A percentile compares a stretch with the other conserved stretches of the same genome.
These are phyloP conservation scores for Linanthus parryae DNA, from an alignment of 148 eudicot genomes.

Conservation along the genomic window DNA sequence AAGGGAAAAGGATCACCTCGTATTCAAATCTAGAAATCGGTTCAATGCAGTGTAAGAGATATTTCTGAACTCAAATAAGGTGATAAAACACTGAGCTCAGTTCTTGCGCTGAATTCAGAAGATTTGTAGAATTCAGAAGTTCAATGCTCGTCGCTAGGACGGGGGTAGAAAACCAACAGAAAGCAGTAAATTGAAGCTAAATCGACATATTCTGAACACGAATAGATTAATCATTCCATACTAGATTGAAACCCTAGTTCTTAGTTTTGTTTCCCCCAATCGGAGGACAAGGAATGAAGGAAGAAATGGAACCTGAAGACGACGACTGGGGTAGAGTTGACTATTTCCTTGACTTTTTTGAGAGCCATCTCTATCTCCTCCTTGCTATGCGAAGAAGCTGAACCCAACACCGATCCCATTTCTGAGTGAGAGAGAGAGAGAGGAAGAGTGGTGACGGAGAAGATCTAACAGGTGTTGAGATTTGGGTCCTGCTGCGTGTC, in stretches of 20 bases:
- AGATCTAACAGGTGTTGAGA: too few species aligned
- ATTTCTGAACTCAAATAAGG: too few species aligned
- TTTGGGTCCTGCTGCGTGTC: too few species aligned
- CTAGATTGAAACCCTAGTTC: too few species aligned
- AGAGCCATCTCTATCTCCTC: constrained; percentile 48
- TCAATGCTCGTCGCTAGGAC: background rate
- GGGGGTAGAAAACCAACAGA: background rate
- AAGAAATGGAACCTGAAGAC: constrained; percentile 48
- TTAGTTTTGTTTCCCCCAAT: background rate
- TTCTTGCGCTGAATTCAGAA: too few species aligned
- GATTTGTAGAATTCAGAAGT: background rate
- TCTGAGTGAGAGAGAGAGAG: too few species aligned
- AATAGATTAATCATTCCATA: background rate
- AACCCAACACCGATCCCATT: constrained; percentile 36
- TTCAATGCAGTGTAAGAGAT: too few species aligned
- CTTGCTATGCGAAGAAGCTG: constrained; percentile 17
- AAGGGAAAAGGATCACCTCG: too few species aligned
- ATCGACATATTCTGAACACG: background rate
- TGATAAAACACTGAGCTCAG: too few species aligned
- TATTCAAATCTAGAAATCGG: too few species aligned
- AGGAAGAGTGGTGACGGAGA: too few species aligned
- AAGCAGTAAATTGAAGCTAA: background rate
- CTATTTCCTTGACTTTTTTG: constrained; percentile 51
- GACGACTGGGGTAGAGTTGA: constrained; percentile 51
- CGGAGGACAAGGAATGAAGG: background rate